Evolutionary conservation across 768 basidiomycete species (phyloP).

Genomic region (Omphalotus guepiniiformis): DNA sequence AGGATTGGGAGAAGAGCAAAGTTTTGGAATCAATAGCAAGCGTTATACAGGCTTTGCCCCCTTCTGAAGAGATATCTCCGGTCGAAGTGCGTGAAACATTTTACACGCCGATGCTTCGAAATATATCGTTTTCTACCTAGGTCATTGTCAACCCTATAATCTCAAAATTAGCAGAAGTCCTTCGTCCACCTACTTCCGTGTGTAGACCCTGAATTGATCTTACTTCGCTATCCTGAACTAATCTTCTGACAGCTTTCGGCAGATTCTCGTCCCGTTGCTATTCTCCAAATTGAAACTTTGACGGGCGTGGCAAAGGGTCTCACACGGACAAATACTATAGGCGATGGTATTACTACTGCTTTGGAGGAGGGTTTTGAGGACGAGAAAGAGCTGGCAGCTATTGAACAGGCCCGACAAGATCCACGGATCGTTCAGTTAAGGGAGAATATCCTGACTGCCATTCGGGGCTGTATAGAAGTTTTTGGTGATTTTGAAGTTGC

Average conservation of each 20-base stretch:
- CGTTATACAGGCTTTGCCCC: slow-evolving; percentile 86
- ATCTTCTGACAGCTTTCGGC: slow-evolving; percentile 52
- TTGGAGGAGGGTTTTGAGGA: slow-evolving; percentile 46
- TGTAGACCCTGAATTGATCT: background rate
- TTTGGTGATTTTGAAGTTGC: slow-evolving; percentile 80
- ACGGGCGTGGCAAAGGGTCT: slow-evolving; percentile 86
- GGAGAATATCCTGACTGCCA: slow-evolving; percentile 56
- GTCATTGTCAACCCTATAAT: slow-evolving; percentile 76
- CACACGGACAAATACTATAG: slow-evolving; percentile 51
- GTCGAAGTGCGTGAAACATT: slow-evolving; percentile 54
- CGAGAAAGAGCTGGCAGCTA: slow-evolving; percentile 45
- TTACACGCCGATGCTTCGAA: too few relatives aligned
- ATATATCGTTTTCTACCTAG: too few relatives aligned
- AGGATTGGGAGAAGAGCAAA: slow-evolving; percentile 87
- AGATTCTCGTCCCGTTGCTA: slow-evolving; percentile 60
- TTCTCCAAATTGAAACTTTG: slow-evolving; percentile 75
- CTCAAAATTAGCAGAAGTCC: slow-evolving; percentile 57
- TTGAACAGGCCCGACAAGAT: slow-evolving; percentile 62
- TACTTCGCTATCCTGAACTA: background rate
- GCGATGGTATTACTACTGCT: background rate
- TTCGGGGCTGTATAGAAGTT: slow-evolving; percentile 58
- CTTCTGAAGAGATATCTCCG: slow-evolving; percentile 71
- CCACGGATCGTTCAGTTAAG: slow-evolving; percentile 58
- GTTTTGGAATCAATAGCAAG: slow-evolving; percentile 91
- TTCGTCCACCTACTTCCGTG: slow-evolving; percentile 44